A percentile compares a stretch with the other conserved stretches of the same genome.
phyloP scores from a whole-genome alignment of 306 rosid species.

The Leucaena leucocephala region DNA sequence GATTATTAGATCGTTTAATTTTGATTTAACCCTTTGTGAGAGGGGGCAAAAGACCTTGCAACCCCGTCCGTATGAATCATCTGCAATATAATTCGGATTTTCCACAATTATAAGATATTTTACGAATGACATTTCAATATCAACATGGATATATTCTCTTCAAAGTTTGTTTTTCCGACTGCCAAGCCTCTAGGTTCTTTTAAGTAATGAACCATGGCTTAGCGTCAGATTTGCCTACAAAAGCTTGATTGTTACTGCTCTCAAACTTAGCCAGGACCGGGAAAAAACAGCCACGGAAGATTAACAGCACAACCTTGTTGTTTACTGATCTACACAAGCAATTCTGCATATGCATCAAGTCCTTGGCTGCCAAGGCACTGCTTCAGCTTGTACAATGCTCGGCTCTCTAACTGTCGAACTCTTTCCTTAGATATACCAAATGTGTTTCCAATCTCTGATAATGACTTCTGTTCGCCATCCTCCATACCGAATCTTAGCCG shows the following conservation, averaged over 20 bases:
- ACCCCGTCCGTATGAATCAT: neutral
- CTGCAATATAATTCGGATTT: neutral
- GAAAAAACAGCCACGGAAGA: slow-evolving; percentile 18
- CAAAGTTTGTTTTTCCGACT: slow-evolving; percentile 13
- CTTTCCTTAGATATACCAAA: slow-evolving; percentile 78
- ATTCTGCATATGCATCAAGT: slow-evolving; percentile 63
- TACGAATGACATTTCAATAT: neutral
- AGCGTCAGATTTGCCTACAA: slow-evolving; percentile 30
- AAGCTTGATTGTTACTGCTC: slow-evolving; percentile 28
- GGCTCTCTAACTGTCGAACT: slow-evolving; percentile 64
- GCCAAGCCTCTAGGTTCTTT: neutral
- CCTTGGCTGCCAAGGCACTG: slow-evolving; percentile 63
- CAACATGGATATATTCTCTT: neutral
- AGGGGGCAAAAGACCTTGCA: neutral
- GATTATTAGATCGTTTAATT: neutral
- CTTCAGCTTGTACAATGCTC: slow-evolving; percentile 75
- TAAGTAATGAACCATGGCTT: slow-evolving; percentile 7
- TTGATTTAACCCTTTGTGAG: neutral
- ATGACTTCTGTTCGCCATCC: slow-evolving; percentile 64
- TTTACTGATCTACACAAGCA: slow-evolving; percentile 52
- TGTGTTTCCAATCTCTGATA: slow-evolving; percentile 60
- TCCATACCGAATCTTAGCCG: slow-evolving; percentile 83
- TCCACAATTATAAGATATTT: neutral
- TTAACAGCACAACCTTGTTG: slow-evolving; percentile 33
- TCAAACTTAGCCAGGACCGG: slow-evolving; percentile 16